Conservation (phyloP, 139 green algal species). For the Pseudopediastrum boryanum region DNA sequence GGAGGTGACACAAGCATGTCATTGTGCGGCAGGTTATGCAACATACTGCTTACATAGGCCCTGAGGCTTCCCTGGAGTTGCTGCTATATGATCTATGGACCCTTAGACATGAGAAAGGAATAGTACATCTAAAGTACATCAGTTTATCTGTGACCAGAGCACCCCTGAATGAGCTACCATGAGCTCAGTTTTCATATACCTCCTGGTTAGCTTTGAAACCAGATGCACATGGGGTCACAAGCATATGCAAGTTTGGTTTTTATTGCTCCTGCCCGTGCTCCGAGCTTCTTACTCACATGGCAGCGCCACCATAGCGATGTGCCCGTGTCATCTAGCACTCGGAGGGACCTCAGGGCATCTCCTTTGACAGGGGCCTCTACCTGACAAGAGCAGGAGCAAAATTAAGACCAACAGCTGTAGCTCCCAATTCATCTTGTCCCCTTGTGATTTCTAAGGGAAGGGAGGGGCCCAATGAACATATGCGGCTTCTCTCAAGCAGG, state of each 20-base stretch:
- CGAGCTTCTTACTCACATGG: conserved; percentile 49
- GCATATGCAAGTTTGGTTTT: not conserved
- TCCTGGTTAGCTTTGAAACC: not conserved
- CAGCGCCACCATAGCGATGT: conserved; percentile 70
- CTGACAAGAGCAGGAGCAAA: not conserved
- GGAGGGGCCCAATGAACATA: no score
- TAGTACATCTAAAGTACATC: no score
- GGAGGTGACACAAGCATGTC: not conserved
- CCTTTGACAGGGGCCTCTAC: conserved; percentile 24
- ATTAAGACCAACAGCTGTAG: no score
- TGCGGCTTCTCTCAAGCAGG: no score
- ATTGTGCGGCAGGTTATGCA: not conserved
- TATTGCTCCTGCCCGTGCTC: not conserved
- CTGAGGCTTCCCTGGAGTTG: not conserved
- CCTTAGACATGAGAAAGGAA: not conserved
- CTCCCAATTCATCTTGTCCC: no score
- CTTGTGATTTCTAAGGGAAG: no score
- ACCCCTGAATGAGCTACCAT: no score
- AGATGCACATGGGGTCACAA: not conserved
- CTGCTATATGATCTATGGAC: not conserved
- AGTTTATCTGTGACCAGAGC: no score
- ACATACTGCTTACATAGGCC: not conserved
- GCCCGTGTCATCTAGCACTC: conserved; percentile 47
- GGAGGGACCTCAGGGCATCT: conserved; percentile 60
- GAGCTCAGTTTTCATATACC: no score